Percentiles rank a stretch among this genome's conserved stretches.
Evolutionary conservation across 2,329 filamentous ascomycete species (phyloP).

Genomic region (Teratosphaeria nubilosa): DNA sequence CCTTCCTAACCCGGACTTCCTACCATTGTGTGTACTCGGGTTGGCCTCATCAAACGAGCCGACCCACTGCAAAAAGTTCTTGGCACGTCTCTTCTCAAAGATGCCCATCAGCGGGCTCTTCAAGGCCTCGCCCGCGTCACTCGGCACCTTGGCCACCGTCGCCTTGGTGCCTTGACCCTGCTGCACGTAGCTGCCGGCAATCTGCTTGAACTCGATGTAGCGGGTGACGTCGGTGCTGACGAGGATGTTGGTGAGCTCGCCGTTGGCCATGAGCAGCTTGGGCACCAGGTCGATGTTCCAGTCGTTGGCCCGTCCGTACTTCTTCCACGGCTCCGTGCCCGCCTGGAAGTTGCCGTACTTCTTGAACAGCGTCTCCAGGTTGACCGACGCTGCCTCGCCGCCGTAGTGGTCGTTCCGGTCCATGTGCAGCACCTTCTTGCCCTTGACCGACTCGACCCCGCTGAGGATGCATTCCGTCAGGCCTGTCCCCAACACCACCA

Average conservation of each 20-base stretch:
- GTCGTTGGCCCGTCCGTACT: slow-evolving; percentile 91
- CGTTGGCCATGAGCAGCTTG: slow-evolving; percentile 97
- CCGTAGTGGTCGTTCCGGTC: slow-evolving; percentile 98
- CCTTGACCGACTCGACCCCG: slow-evolving; percentile 94
- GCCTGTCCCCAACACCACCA: slow-evolving; percentile 95
- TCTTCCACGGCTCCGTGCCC: slow-evolving; percentile 91
- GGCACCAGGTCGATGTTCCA: slow-evolving; percentile 99
- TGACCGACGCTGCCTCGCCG: slow-evolving; percentile 92
- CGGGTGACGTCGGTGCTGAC: slow-evolving; percentile 72
- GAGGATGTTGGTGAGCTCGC: slow-evolving; percentile 96
- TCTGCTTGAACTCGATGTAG: slow-evolving; percentile 49
- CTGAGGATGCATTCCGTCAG: slow-evolving; percentile 98
- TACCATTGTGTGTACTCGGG: slow-evolving; percentile 81
- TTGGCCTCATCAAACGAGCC: slow-evolving; percentile 76
- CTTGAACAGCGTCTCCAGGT: slow-evolving; percentile 95
- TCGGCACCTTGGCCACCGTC: slow-evolving; percentile 93
- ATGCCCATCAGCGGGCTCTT: slow-evolving; percentile 91
- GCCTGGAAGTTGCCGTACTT: slow-evolving; percentile 72
- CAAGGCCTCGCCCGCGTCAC: slow-evolving; percentile 81
- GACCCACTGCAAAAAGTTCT: slow-evolving; percentile 94
- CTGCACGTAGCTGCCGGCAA: slow-evolving; percentile 93
- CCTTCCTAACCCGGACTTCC: slow-evolving; percentile 58
- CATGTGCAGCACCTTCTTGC: slow-evolving; percentile 98
- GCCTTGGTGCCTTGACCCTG: slow-evolving; percentile 73
- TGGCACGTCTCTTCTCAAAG: slow-evolving; percentile 95